Percentiles rank a stretch among this genome's conserved stretches.
Evolutionary conservation across 1,139 yeast genomes (phyloP).

Genomic region (Blastobotrys arbuscula): DNA sequence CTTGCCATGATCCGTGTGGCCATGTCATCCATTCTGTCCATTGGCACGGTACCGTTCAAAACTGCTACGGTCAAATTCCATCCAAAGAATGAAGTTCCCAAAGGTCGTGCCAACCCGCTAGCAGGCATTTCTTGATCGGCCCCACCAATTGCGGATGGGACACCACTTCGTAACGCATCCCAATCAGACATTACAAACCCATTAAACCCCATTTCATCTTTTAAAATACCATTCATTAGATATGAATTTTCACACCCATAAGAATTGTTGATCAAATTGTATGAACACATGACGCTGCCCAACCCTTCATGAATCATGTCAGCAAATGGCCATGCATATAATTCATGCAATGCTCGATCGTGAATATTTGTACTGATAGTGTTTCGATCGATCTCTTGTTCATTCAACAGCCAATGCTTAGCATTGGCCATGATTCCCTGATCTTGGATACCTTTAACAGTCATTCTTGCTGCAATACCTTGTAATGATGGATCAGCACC

Average conservation of each 20-base stretch:
- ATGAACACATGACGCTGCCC: conserved; percentile 61
- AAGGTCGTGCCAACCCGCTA: conserved; percentile 47
- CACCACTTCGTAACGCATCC: conserved; percentile 60
- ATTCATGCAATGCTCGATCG: conserved; percentile 59
- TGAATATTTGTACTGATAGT: conserved; percentile 41
- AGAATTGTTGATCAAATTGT: conserved; percentile 53
- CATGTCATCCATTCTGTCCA: conserved; percentile 56
- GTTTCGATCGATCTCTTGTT: conserved; percentile 42
- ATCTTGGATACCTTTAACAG: conserved; percentile 54
- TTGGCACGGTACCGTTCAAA: conserved; percentile 52
- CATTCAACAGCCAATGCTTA: conserved; percentile 54
- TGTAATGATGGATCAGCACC: conserved; percentile 61
- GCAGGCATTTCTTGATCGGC: conserved; percentile 69
- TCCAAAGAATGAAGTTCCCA: conserved; percentile 57
- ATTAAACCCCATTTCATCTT: conserved; percentile 61
- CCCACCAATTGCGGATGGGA: conserved; percentile 53
- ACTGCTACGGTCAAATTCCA: conserved; percentile 51
- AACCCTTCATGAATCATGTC: conserved; percentile 57
- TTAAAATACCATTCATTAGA: conserved; percentile 49
- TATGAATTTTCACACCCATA: conserved; percentile 60
- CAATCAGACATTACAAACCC: conserved; percentile 65
- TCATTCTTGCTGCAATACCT: conserved; percentile 50
- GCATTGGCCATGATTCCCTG: conserved; percentile 53
- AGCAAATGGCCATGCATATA: conserved; percentile 63
- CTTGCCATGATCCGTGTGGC: conserved; percentile 55